These are phyloP conservation scores for Solanum etuberosum DNA, from an alignment of 257 asterid genomes.

Conservation along the genomic window DNA sequence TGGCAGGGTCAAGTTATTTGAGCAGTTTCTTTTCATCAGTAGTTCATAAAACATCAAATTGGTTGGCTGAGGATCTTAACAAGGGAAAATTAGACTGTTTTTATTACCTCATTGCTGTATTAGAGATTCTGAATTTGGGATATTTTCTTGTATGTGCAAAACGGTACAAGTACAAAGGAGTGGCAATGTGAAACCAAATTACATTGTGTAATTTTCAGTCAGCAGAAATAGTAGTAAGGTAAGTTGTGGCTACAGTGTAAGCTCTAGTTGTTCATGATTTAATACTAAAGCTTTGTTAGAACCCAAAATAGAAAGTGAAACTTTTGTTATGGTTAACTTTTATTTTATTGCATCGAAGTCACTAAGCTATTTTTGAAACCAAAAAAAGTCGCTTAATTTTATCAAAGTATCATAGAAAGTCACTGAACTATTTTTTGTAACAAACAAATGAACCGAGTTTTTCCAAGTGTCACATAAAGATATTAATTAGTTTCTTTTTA, in stretches of 20 bases:
- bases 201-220: neutral
- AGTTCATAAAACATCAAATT: conserved; percentile 12
- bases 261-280: neutral
- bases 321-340: neutral
- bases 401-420: neutral
- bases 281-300: neutral
- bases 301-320: neutral
- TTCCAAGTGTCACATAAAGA: neutral
- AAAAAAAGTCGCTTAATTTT: neutral
- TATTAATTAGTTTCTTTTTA: no score
- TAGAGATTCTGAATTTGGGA: conserved; percentile 10
- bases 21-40: conserved; percentile 10
- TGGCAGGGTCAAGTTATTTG: conserved; percentile 7
- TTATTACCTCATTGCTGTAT: conserved; percentile 11
- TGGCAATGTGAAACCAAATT: neutral
- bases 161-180: conserved; percentile 19
- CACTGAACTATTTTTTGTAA: no score
- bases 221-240: neutral
- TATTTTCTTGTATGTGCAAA: conserved; percentile 18
- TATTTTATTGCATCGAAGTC: neutral
- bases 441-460: neutral
- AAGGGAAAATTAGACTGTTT: conserved; percentile 15
- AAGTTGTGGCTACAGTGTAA: neutral
- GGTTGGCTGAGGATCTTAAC: conserved; percentile 30
- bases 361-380: neutral